Evolutionary conservation across 371 early-diverging fungal species (phyloP), one percentile per base, ranked within the genome.

Genomic region (Umbelopsis sp.): DNA sequence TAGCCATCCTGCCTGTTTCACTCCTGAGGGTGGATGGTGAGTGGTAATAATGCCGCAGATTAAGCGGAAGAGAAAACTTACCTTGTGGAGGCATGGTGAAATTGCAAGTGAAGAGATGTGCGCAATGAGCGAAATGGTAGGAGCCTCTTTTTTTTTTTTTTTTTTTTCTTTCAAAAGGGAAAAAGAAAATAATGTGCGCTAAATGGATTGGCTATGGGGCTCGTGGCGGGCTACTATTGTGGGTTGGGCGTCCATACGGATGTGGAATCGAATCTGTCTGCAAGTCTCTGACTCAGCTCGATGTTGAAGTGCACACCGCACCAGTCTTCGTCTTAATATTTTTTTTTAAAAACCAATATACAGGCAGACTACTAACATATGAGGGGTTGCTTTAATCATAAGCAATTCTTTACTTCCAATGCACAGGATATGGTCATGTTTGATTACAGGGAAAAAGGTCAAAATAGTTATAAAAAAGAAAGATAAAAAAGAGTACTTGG

Each of bases 141-240:
- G 4, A 3, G 6, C 22, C 14, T 18, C 4, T 7, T 32, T 29
- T 29, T 29, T 29, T 4, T 29, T 24, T 35, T 4, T 7, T 32
- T 22, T 22, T 22, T 22, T 22, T 22, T 22, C 22, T 22, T 22
- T 22, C 22, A 22, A 22, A 22, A 22, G 22, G 22, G 22, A 57
- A 37, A 35, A 35, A 57, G 35, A 57, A 57, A 16, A 35, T 57
- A 35, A 29, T 29, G 29, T 29, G 29, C 29, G 29, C 14, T 14
- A 4, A 29, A 6, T 18, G 18, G 35, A 29, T 57, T 18, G 29
- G 29, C 18, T 24, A 18, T 18, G 5, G 4, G 32, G 35, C 57
- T 57, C 57, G 57, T 57, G 57, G 29, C 35, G 29, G 35, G 35
- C 57, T 57, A 25, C 57, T 35, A 35, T 57, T 57, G 57, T 57